phyloP scores from a whole-genome alignment of 352 stramenopile species.

The Saprolegnia parasitica region DNA sequence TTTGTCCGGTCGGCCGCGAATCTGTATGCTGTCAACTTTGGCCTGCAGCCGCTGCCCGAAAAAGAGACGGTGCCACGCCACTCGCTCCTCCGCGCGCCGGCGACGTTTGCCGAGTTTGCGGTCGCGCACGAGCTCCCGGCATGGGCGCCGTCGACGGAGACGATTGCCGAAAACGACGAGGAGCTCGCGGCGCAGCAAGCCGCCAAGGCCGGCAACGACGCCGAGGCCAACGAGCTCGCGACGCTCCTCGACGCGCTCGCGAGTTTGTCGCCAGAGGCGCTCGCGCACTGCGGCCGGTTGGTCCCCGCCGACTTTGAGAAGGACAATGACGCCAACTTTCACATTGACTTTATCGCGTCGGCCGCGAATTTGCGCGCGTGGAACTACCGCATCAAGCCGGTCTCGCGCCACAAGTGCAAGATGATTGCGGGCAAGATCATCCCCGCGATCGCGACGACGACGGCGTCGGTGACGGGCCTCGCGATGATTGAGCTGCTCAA shows the following conservation, averaged over 20 bases:
- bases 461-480: constrained; percentile 97
- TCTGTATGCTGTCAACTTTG: constrained; percentile 74
- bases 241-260: constrained; percentile 65
- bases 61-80: constrained; percentile 65
- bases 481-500: constrained; percentile 92
- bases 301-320: constrained; percentile 96
- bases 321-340: constrained; percentile 93
- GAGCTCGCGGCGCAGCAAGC: constrained; percentile 60
- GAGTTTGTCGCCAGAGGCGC: constrained; percentile 44
- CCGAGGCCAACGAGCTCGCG: constrained; percentile 62
- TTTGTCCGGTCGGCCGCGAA: constrained; percentile 77
- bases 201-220: constrained; percentile 61
- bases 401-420: constrained; percentile 90
- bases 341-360: constrained; percentile 98
- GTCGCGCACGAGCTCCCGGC: constrained; percentile 39
- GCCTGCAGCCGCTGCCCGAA: constrained; percentile 63
- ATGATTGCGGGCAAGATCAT: constrained; percentile 99
- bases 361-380: constrained; percentile 94
- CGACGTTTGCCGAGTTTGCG: constrained; percentile 56
- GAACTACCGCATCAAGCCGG: constrained; percentile 82
- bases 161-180: constrained; percentile 65
- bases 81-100: constrained; percentile 71
- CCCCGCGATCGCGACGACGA: constrained; percentile 99
- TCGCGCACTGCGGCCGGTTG: constrained; percentile 37
- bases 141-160: constrained; percentile 73